A percentile compares a stretch with the other conserved stretches of the same genome.
Conservation (phyloP, 495 filamentous ascomycete genomes). For the Annulohypoxylon nitens region DNA sequence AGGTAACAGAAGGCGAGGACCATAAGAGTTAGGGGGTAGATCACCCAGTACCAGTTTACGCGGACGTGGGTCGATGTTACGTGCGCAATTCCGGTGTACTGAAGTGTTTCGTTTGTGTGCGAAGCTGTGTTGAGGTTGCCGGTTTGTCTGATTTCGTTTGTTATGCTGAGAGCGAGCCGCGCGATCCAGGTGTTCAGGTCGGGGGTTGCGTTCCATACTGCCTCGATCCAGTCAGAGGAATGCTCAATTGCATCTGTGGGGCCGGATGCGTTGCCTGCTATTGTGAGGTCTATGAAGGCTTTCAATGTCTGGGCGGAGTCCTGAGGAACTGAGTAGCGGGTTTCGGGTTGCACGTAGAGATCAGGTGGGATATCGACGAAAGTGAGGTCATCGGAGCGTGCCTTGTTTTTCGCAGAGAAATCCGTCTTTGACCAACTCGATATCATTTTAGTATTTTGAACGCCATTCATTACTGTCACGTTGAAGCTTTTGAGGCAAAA, state of each 20-base stretch:
- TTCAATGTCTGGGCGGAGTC: constrained; percentile 48
- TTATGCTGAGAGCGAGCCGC: constrained; percentile 51
- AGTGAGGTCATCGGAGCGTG: constrained; percentile 44
- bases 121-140: constrained; percentile 25
- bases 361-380: constrained; percentile 51
- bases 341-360: constrained; percentile 45
- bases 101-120: background rate
- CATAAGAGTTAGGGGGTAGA: constrained; percentile 55
- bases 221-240: constrained; percentile 58
- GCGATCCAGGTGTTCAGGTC: constrained; percentile 50
- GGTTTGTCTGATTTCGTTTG: constrained; percentile 51
- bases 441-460: constrained; percentile 39
- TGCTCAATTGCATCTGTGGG: constrained; percentile 45
- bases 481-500: constrained; percentile 54
- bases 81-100: constrained; percentile 50
- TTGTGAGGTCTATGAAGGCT: constrained; percentile 51
- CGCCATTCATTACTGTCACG: constrained; percentile 47
- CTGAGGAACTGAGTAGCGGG: constrained; percentile 49
- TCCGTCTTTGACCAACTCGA: constrained; percentile 51
- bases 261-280: constrained; percentile 48
- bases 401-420: constrained; percentile 27
- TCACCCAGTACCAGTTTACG: constrained; percentile 56
- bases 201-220: constrained; percentile 51
- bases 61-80: constrained; percentile 50
- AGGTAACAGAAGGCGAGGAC: constrained; percentile 53